phyloP scores from a whole-genome alignment of 1,284 basidiomycete species.

The Filobasidium uniguttulatum region DNA sequence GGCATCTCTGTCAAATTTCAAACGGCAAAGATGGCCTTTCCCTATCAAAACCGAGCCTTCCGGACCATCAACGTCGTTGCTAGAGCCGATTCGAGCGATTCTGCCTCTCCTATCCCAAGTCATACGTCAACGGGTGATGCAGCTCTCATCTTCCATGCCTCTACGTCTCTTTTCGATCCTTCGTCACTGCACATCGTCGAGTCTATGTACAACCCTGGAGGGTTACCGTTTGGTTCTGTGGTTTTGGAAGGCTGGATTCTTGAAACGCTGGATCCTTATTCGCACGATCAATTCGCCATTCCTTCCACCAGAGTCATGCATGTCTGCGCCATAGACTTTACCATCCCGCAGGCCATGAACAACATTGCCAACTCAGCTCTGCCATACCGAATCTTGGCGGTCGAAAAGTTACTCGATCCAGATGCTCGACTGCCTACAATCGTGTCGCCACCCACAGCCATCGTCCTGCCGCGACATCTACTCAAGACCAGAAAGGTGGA shows the following conservation, averaged over 20 bases:
- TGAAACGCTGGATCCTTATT: slow-evolving; percentile 94
- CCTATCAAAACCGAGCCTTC: slow-evolving; percentile 81
- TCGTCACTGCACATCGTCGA: slow-evolving; percentile 43
- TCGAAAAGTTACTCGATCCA: slow-evolving; percentile 42
- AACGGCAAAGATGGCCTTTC: slow-evolving; percentile 64
- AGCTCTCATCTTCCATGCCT: slow-evolving; percentile 52
- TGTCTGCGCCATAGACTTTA: slow-evolving; percentile 76
- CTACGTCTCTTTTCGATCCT: slow-evolving; percentile 56
- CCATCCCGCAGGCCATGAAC: slow-evolving; percentile 74
- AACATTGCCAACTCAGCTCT: slow-evolving; percentile 69
- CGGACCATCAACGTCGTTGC: slow-evolving; percentile 65
- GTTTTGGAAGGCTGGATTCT: slow-evolving; percentile 91
- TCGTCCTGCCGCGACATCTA: background rate
- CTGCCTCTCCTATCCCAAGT: slow-evolving; percentile 28
- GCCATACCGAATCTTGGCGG: slow-evolving; percentile 50
- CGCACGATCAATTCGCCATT: slow-evolving; percentile 84
- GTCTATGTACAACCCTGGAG: slow-evolving; percentile 54
- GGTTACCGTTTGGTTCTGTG: slow-evolving; percentile 62
- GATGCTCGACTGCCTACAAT: slow-evolving; percentile 7
- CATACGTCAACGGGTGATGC: slow-evolving; percentile 27
- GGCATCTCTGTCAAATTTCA: slow-evolving; percentile 57
- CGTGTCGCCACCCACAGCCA: slow-evolving; percentile 6
- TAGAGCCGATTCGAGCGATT: slow-evolving; percentile 41
- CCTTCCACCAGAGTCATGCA: slow-evolving; percentile 86
- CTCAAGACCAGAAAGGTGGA: background rate